A percentile compares a stretch with the other conserved stretches of the same genome.
Conservation (phyloP, 306 rosid genomes). For the Glycyrrhiza uralensis region DNA sequence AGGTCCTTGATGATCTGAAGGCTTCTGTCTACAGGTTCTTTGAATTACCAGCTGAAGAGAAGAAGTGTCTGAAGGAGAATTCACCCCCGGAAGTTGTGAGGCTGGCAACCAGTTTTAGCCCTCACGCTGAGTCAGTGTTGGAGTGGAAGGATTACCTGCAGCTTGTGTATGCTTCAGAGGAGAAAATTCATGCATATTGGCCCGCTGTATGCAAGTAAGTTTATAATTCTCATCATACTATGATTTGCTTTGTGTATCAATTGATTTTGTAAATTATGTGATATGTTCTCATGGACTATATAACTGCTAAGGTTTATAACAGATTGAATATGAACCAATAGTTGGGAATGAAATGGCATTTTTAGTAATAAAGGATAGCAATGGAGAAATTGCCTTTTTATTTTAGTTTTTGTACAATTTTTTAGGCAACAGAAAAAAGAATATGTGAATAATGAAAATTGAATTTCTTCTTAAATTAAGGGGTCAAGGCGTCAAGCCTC, state of each 20-base stretch:
- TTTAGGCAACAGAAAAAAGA: not conserved
- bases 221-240: not conserved
- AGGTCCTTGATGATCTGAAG: slow-evolving; percentile 25
- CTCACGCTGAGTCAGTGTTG: slow-evolving; percentile 30
- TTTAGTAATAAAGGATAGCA: not conserved
- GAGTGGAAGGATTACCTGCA: slow-evolving; percentile 49
- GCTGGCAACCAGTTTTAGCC: slow-evolving; percentile 38
- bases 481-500: not conserved
- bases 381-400: not conserved
- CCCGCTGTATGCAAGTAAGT: slow-evolving; percentile 39
- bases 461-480: not conserved
- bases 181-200: slow-evolving; percentile 33
- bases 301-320: not conserved
- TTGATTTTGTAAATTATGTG: not conserved
- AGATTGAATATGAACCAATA: not conserved
- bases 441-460: not conserved
- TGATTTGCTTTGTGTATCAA: not conserved
- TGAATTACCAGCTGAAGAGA: slow-evolving; percentile 35
- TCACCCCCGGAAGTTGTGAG: slow-evolving; percentile 36
- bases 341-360: not conserved
- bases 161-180: slow-evolving; percentile 37
- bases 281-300: not conserved
- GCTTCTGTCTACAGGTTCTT: slow-evolving; percentile 30
- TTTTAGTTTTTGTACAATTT: not conserved
- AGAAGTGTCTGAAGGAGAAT: slow-evolving; percentile 29